Percentiles rank a stretch among this genome's conserved stretches.
These are phyloP conservation scores for Tuber indicum DNA, from an alignment of 495 filamentous ascomycete genomes.

Conservation along the genomic window DNA sequence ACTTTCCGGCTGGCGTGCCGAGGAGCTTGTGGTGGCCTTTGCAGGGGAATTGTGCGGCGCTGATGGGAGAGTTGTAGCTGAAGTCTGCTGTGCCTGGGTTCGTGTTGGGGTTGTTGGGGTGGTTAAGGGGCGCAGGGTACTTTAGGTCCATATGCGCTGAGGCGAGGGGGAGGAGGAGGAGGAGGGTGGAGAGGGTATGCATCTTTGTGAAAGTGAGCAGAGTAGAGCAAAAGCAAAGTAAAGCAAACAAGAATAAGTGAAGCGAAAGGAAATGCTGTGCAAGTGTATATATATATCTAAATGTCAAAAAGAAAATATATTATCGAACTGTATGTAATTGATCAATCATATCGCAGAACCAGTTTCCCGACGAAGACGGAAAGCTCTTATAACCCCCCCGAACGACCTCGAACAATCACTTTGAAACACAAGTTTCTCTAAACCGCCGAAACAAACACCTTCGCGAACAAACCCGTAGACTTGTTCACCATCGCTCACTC, in stretches of 20 bases:
- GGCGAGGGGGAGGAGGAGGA: constrained; percentile 43
- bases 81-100: constrained; percentile 51
- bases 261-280: not conserved
- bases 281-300: not conserved
- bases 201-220: constrained; percentile 15
- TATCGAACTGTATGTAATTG: not conserved
- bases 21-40: constrained; percentile 59
- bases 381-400: not conserved
- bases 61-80: constrained; percentile 50
- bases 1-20: constrained; percentile 45
- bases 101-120: constrained; percentile 50
- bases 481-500: not conserved
- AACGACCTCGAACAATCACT: not conserved
- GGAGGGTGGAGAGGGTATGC: constrained; percentile 37
- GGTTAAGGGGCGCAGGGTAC: constrained; percentile 52
- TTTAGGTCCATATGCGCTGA: constrained; percentile 57
- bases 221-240: not conserved
- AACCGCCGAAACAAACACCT: not conserved
- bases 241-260: not conserved
- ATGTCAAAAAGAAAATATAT: not conserved
- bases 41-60: constrained; percentile 56
- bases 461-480: not conserved
- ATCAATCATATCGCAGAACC: not conserved
- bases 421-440: not conserved
- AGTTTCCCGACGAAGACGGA: not conserved